Evolutionary conservation across 2,329 filamentous ascomycete species (phyloP).

Genomic region (Hymenoscyphus infarciens): DNA sequence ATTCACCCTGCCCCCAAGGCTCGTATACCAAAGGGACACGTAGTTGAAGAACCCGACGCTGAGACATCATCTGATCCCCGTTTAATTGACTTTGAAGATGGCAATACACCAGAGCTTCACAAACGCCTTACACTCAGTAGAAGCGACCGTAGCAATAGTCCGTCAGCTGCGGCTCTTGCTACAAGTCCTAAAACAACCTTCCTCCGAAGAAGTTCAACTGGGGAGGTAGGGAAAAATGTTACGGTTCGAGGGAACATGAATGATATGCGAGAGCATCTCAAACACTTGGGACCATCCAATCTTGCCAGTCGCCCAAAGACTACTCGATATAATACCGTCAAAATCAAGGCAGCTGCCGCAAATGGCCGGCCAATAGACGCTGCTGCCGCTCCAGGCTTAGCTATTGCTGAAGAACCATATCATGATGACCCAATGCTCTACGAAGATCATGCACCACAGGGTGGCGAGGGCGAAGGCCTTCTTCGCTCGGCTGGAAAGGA

Average conservation of each 20-base stretch:
- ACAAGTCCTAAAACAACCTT: conserved; percentile 47
- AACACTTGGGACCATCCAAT: conserved; percentile 64
- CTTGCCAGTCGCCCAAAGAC: conserved; percentile 61
- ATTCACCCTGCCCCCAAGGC: conserved; percentile 58
- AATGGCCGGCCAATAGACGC: conserved; percentile 29
- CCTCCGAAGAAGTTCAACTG: conserved; percentile 54
- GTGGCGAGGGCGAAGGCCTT: conserved; percentile 51
- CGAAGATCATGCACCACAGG: conserved; percentile 41
- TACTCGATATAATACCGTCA: conserved; percentile 60
- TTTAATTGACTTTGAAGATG: conserved; percentile 45
- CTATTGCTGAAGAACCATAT: conserved; percentile 38
- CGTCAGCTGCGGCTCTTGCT: conserved; percentile 18
- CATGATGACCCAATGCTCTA: conserved; percentile 35
- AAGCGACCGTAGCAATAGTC: conserved; percentile 19
- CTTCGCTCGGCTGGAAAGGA: conserved; percentile 51
- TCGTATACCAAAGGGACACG: conserved; percentile 56
- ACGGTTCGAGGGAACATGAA: conserved; percentile 58
- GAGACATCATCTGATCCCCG: conserved; percentile 35
- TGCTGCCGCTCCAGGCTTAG: conserved; percentile 37
- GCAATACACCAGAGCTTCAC: conserved; percentile 18
- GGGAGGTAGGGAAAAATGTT: conserved; percentile 52
- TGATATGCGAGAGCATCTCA: conserved; percentile 61
- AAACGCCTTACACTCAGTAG: conserved; percentile 18
- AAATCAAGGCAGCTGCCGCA: conserved; percentile 54
- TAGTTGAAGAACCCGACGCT: conserved; percentile 45